Base-by-base conservation (phyloP, 1,284 basidiomycete genomes). In the Ceratobasidium sp. region DNA sequence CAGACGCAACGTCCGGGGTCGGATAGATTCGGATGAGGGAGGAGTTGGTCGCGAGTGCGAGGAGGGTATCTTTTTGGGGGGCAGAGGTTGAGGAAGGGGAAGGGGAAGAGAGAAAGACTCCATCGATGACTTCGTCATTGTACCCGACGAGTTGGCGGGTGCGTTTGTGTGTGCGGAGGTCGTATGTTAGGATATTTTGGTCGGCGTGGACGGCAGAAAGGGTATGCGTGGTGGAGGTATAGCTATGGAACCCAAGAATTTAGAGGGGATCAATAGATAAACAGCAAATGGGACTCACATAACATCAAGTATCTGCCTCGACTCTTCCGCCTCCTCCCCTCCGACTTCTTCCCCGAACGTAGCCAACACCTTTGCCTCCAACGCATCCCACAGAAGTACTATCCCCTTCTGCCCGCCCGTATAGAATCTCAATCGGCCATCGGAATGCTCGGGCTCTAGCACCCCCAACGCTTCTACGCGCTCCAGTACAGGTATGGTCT, bases 101-200 rank as follows among this genome's bases (percentile, higher is more conserved):
- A 64, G 81, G 71, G 74, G 87, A 81, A 9, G 90, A 90, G 75
- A 99, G 86, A 84, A 95, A 95, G 24, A 88, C 86, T 9, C 90
- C 89, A 80, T 99, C 97, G 64, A 99, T 93, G 78, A 99, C 96
- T 82, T 99, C 97, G 83, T 99, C 98, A 82, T 99, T 99, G 87
- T 93, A 99, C 0, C 98, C 98, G 76, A 99, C 91, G 76, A 99
- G 84, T 79, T 98, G 97, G n/a, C 91, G 90, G n/a, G 88, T 85
- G 36, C 93, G 83, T 11, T 86, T 84, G 57, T 88, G 87, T 0
- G 89, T 87, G 7, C 86, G 82, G 8, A 96, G 84, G 1, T 92
- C 94, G 82, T 95, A 90, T 82, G 96, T 95, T 60, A 97, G 88
- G 78, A 99, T 94, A 79, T 98, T 99, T 84, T 99, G 97, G 82